Conservation (phyloP, 768 basidiomycete genomes). For the Lentinus tigrinus region DNA sequence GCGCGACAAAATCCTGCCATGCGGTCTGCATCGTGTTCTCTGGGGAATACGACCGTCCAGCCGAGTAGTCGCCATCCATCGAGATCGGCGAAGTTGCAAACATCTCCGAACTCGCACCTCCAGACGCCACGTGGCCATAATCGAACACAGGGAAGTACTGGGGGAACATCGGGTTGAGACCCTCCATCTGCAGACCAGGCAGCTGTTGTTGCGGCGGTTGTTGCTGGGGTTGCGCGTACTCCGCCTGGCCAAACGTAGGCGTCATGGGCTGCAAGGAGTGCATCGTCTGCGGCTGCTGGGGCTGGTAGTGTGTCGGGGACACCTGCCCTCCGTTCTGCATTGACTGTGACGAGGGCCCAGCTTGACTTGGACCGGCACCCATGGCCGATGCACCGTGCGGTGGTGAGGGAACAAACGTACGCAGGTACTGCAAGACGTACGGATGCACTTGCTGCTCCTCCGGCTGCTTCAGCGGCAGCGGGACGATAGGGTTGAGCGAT, state of each 20-base stretch:
- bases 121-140: slow-evolving; percentile 43
- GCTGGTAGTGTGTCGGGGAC: slow-evolving; percentile 19
- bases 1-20: slow-evolving; percentile 35
- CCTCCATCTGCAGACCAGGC: slow-evolving; percentile 22
- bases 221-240: not conserved
- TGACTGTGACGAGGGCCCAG: slow-evolving; percentile 18
- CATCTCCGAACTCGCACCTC: slow-evolving; percentile 25
- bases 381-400: slow-evolving; percentile 24
- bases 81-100: slow-evolving; percentile 23
- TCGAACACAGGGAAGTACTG: slow-evolving; percentile 78
- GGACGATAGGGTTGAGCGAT: slow-evolving; percentile 71
- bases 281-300: slow-evolving; percentile 15
- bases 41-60: slow-evolving; percentile 36
- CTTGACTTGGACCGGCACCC: slow-evolving; percentile 18
- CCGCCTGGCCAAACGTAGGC: slow-evolving; percentile 9
- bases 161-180: slow-evolving; percentile 42
- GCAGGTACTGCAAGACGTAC: slow-evolving; percentile 66
- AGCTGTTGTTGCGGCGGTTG: slow-evolving; percentile 1
- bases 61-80: slow-evolving; percentile 26
- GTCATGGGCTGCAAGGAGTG: slow-evolving; percentile 18
- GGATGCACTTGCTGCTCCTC: slow-evolving; percentile 53
- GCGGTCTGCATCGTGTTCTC: slow-evolving; percentile 29
- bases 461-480: slow-evolving; percentile 58
- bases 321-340: slow-evolving; percentile 30
- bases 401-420: slow-evolving; percentile 48